Conservation (phyloP, 1,284 basidiomycete species). For the Puccinia triticina region DNA sequence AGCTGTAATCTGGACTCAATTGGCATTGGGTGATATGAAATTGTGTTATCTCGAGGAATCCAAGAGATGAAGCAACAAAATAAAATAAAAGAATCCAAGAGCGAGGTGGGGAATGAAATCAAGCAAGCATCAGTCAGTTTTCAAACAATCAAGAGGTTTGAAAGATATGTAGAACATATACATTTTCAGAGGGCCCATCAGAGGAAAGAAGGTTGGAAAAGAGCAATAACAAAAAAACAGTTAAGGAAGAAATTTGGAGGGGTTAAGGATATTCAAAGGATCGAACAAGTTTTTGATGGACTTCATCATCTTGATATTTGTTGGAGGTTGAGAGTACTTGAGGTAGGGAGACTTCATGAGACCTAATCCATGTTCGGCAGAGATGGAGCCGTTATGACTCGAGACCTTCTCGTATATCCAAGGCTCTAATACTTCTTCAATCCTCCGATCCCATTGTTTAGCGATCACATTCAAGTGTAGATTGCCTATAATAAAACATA, state of each 20-base stretch:
- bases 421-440: constrained; percentile 86
- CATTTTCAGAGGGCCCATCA: no score
- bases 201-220: neutral
- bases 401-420: constrained; percentile 90
- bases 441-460: constrained; percentile 75
- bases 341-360: constrained; percentile 92
- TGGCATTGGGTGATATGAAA: no score
- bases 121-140: no score
- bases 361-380: constrained; percentile 94
- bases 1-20: no score
- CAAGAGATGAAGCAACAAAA: no score
- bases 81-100: no score
- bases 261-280: constrained; percentile 86
- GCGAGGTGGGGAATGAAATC: no score
- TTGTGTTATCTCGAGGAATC: no score
- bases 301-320: constrained; percentile 85
- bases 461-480: constrained; percentile 95
- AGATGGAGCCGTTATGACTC: constrained; percentile 79
- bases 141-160: no score
- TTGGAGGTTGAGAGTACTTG: constrained; percentile 79
- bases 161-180: neutral
- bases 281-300: constrained; percentile 89
- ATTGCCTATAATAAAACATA: constrained; percentile 65
- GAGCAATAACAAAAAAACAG: constrained; percentile 54
- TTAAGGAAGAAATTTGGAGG: constrained; percentile 66